Conservation (phyloP, 441 rosid genomes). For the Cnidoscolus chayamansa region DNA sequence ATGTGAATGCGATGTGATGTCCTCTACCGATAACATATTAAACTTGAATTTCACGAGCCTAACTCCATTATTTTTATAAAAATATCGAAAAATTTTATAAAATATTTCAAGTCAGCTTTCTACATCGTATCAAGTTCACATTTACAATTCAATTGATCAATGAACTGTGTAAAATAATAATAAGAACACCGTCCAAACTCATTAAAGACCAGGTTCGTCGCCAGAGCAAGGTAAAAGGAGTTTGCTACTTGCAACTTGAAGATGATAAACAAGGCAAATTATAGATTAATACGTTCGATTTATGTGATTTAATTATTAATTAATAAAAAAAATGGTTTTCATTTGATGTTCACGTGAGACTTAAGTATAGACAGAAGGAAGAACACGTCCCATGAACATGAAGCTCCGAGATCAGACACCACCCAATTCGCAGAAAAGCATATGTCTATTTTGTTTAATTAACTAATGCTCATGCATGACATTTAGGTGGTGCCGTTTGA, state of each 20-base stretch:
- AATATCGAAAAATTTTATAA: no score
- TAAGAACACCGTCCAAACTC: constrained; percentile 20
- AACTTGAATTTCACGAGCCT: no score
- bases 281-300: neutral
- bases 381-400: no score
- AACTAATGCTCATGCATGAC: no score
- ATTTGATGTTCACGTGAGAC: neutral
- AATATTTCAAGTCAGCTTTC: no score
- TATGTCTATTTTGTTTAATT: no score
- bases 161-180: neutral
- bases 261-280: neutral
- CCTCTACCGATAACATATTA: no score
- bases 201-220: neutral
- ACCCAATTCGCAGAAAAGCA: no score
- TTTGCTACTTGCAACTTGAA: neutral
- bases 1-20: no score
- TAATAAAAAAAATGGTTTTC: neutral
- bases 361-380: neutral
- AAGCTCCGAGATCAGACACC: no score
- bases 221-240: neutral
- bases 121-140: neutral
- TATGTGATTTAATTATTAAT: neutral
- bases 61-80: no score
- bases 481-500: no score
- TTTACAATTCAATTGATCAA: neutral